Evolutionary conservation across 2,329 filamentous ascomycete genomes (phyloP), one percentile per base, ranked within the genome.

Genomic region (Botrytis fragariae): DNA sequence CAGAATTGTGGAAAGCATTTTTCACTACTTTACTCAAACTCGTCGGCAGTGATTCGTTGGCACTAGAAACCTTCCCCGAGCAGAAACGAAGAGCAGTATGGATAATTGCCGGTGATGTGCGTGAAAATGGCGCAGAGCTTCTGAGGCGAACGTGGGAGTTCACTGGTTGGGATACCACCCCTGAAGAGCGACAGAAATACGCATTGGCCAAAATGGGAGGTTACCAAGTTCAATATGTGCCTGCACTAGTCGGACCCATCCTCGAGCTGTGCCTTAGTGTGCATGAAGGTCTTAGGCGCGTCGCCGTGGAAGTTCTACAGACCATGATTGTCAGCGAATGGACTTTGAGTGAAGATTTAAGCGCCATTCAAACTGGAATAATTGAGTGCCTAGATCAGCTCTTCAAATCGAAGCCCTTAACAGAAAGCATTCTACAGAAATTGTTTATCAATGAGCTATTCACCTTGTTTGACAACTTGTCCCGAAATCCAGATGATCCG

Each of bases 311-410:
- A 81, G 93, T 99, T 32, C 83, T 99, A 75, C 94, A 97, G 81
- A 97, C 94, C 4, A 99, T 99, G 96, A 97, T 99, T 79, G 91
- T 98, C 77, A 97, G 95, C 83, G 96, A 99, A 83, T 99, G 96
- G 96, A 95, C 94, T 25, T 83, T 99, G 76, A 98, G 94, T 80
- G 93, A 97, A 81, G 95, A 98, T 81, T 84, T 99, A 65, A 92
- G 92, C 3, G 90, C 96, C 65, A 93, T 99, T 69, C 95, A 98
- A 82, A 96, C 94, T 3, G 96, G 98, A 82, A 95, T 98, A 85
- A 97, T 99, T 78, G 95, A 98, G 79, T 97, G 93, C 77, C 84
- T 99, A 71, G 96, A 99, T 80, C 86, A 88, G 37, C 89, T 97
- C 70, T 98, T 98, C 86, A 97, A 98, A 83, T 89, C 91, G 12